A percentile compares a stretch with the other conserved stretches of the same genome.
phyloP scores from a whole-genome alignment of 1,284 basidiomycete genomes.

The Apiotrichum domesticum region DNA sequence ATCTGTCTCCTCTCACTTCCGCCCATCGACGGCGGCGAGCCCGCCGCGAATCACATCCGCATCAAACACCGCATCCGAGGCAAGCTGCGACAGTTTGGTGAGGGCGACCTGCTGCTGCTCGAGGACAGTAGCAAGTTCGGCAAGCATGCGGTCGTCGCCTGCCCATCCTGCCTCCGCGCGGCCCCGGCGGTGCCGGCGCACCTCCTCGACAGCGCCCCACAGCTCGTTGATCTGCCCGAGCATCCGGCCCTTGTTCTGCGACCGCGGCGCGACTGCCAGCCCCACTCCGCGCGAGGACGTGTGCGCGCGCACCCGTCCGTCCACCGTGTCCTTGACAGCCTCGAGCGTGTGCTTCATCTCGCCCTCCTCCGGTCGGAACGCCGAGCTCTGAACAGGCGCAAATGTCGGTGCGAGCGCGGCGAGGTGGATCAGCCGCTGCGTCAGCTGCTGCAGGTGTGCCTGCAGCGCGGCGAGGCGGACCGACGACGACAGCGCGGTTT shows the following conservation, averaged over 20 bases:
- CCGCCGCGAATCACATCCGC: constrained; percentile 56
- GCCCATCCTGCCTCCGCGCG: constrained; percentile 59
- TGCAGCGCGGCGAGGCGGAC: constrained; percentile 63
- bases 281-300: constrained; percentile 8
- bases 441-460: constrained; percentile 64
- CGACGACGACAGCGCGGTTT: constrained; percentile 63
- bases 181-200: constrained; percentile 49
- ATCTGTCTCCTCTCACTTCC: constrained; percentile 7
- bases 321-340: constrained; percentile 67
- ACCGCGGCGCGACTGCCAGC: constrained; percentile 30
- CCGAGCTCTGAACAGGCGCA: constrained; percentile 68
- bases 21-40: constrained; percentile 13
- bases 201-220: constrained; percentile 77
- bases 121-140: constrained; percentile 69
- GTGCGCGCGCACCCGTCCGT: constrained; percentile 44
- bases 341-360: constrained; percentile 62
- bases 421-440: constrained; percentile 66
- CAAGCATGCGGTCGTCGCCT: constrained; percentile 73
- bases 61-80: constrained; percentile 64
- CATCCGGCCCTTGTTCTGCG: constrained; percentile 44
- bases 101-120: constrained; percentile 73
- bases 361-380: constrained; percentile 77
- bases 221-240: constrained; percentile 68
- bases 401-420: constrained; percentile 71
- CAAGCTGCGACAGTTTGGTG: constrained; percentile 67